Conservation (phyloP, 257 asterid genomes). For the Mitragyna speciosa region DNA sequence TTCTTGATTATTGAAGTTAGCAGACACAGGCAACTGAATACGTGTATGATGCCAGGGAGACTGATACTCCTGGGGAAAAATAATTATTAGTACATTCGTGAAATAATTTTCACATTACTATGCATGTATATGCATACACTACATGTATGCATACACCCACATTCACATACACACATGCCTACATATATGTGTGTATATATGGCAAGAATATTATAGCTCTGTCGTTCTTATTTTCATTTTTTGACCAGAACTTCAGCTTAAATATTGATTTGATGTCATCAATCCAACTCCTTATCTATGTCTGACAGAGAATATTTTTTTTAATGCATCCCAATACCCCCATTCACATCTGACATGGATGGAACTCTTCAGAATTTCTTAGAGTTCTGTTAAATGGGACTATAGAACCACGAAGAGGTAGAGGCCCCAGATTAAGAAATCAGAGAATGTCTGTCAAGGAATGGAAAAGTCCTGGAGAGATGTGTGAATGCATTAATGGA, state of each 20-base stretch:
- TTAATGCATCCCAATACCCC: not conserved
- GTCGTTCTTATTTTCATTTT: too few relatives aligned
- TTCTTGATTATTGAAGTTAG: too few relatives aligned
- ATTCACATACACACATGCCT: too few relatives aligned
- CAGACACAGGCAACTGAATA: too few relatives aligned
- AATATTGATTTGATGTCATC: not conserved
- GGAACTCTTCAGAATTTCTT: not conserved
- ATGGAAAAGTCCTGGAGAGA: not conserved
- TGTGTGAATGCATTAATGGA: not conserved
- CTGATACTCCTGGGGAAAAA: too few relatives aligned
- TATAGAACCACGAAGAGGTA: not conserved
- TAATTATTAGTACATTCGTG: too few relatives aligned
- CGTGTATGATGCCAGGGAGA: too few relatives aligned
- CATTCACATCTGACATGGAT: not conserved
- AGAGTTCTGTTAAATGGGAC: not conserved
- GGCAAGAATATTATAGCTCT: too few relatives aligned
- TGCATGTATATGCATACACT: not conserved
- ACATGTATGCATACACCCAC: not conserved
- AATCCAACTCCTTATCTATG: not conserved
- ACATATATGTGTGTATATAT: too few relatives aligned
- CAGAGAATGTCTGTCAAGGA: not conserved
- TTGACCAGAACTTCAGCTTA: not conserved
- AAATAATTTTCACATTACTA: too few relatives aligned
- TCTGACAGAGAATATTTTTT: not conserved
- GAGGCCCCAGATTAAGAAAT: not conserved